Evolutionary conservation across 106 monocot species (phyloP), one percentile per base, ranked within the genome.

Genomic region (Dendrobium chrysotoxum): DNA sequence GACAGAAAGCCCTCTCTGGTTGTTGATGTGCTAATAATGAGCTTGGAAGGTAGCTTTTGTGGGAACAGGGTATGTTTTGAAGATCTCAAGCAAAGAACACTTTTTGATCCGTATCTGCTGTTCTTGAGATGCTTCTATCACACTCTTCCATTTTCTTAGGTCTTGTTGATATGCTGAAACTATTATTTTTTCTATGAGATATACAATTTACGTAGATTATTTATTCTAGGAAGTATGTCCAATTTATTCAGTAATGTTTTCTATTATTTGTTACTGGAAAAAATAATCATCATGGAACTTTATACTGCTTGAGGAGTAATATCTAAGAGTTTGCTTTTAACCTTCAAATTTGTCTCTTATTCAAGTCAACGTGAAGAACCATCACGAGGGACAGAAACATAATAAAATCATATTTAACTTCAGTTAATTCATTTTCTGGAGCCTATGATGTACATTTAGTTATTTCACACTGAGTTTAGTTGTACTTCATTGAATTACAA

Each of bases 21-120:
- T 25, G 74, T 86, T 66, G 88, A 87, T 67, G 67, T 93, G 68
- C 35, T 96, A 68, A 85, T 31, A 31, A 83, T 77, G 31, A 74
- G 75, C 61, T 9, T 87, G 70, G 85, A 87, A 58, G 66, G 81
- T 55, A 78, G 85, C 18, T 3, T 80, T 31, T 84, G 86, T 83
- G 79, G 81, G 76, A 88, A 81, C 75, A 88, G 87, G 96, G 96
- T 96, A 89, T 40, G n/a, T 42, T 35, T 40, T 74, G 41, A 74
- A 71, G 8, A 40, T 74, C 40, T 74, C 41, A 74, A 41, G 18
- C 9, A 5, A 41, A 41, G 6, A 40, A 0, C 35, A 70, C 31
- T 70, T 35, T 10, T 35, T 65, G 26, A 70, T 28, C 12, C 35
- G 35, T 70, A 10, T 35, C 13, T 31, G 3, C 6, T 12, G 30